Base-by-base conservation (phyloP, 2,329 filamentous ascomycete genomes). In the Botrytis squamosa region DNA sequence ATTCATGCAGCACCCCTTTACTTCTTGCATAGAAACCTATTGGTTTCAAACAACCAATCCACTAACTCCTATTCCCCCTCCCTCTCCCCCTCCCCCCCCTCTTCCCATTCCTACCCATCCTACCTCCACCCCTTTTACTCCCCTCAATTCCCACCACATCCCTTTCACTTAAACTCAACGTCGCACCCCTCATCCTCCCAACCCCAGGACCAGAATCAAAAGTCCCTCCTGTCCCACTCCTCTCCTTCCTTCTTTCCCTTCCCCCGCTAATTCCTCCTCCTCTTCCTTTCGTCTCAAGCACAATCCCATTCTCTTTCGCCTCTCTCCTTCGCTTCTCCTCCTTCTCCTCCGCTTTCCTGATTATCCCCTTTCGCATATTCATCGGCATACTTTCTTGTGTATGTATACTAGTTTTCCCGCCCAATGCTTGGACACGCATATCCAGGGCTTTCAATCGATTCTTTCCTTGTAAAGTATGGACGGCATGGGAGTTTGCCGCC, bases 311-410 rank as follows among this genome's bases (percentile, higher is more conserved):
- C 85, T 98, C 95, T 80, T 87, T 89, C 2, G 96, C 96, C 82
- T 97, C 93, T 59, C 85, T 86, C 55, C 95, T 86, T 70, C 95
- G 85, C 84, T 88, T 92, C 20, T 87, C 84, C 82, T 98, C 95
- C 74, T 88, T 89, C 42, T 85, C 83, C 2, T 82, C 85, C 36
- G 88, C 88, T 70, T 94, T 93, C 1, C 88, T 87, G 25, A 85
- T 84, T 75, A 98, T 98, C n/a, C 95, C 95, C 83, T 92, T 94
- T 74, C 94, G 89, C 80, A 95, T 91, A 60, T 90, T 84, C 87
- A 97, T 92, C 29, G 96, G 95, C 94, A 98, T 97, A 78, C 92
- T 95, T 74, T 91, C 88, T 83, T 97, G 95, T 73, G 87, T 86
- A 77, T 92, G 91, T 65, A 97, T 87, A 33, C 92, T 94, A 10